Conservation (phyloP, 2,329 filamentous ascomycete genomes). For the Macrophomina phaseolina region DNA sequence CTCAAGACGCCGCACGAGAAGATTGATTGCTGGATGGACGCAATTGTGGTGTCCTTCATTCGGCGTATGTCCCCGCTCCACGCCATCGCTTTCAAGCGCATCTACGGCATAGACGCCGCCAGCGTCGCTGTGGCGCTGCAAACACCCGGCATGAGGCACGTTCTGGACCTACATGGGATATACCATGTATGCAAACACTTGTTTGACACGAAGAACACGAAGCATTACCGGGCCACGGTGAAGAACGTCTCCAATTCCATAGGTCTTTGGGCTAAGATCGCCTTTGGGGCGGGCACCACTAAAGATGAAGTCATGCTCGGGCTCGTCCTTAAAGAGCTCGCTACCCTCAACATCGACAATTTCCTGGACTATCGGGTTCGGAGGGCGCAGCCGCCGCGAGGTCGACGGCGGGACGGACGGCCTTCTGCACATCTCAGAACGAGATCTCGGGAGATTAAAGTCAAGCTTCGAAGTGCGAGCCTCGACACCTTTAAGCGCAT, state of each 20-base stretch:
- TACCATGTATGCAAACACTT: neutral
- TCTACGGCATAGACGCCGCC: neutral
- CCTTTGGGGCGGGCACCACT: no score
- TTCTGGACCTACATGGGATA: neutral
- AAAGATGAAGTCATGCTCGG: no score
- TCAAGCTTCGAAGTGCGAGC: no score
- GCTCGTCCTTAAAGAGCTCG: no score
- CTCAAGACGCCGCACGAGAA: neutral
- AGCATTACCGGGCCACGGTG: neutral
- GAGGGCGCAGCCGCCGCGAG: neutral
- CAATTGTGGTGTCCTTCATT: neutral
- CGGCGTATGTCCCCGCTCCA: neutral
- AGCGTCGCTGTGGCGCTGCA: no score
- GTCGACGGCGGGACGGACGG: no score
- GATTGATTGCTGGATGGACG: neutral
- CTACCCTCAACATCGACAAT: neutral
- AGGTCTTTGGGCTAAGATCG: no score
- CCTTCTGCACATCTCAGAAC: no score
- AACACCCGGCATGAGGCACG: neutral
- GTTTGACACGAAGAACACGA: neutral
- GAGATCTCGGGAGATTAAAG: no score
- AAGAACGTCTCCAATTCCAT: no score
- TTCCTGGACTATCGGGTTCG: neutral
- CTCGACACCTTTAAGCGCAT: no score
- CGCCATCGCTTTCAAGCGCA: neutral